A percentile compares a stretch with the other conserved stretches of the same genome.
Evolutionary conservation across 208 protist genomes (phyloP).

Genomic region (Tritrichomonas foetus): DNA sequence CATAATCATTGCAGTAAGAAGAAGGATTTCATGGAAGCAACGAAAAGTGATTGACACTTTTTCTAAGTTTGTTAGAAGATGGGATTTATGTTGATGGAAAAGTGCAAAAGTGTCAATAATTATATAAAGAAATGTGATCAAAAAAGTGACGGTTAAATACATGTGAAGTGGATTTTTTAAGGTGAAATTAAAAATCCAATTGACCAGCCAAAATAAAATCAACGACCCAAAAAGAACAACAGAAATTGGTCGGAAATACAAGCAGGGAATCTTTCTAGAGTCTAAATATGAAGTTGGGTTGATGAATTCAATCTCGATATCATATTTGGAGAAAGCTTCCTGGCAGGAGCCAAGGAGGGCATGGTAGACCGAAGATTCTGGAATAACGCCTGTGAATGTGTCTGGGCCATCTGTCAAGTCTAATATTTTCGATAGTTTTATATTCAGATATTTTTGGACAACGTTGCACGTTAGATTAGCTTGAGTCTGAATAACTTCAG

Average conservation of each 20-base stretch:
- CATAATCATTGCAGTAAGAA: neutral
- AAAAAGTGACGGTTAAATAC: neutral
- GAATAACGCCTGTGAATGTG: no score
- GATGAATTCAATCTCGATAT: neutral
- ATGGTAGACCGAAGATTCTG: no score
- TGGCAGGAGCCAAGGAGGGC: no score
- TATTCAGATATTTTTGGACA: no score
- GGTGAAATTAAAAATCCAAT: neutral
- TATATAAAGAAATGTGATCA: neutral
- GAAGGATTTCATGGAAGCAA: neutral
- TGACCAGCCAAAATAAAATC: neutral
- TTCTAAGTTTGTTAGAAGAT: neutral
- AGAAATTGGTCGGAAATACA: neutral
- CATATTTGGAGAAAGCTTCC: no score
- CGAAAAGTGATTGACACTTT: neutral
- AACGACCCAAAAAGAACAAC: neutral
- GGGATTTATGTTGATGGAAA: neutral
- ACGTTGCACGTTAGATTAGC: no score
- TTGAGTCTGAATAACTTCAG: no score
- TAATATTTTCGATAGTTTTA: no score
- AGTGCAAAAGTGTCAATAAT: neutral
- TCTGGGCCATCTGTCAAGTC: no score
- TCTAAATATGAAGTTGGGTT: neutral
- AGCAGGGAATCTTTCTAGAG: neutral
- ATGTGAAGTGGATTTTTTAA: neutral